These are phyloP conservation scores for Bretschneidera sinensis DNA, from an alignment of 345 rosid species.

Conservation along the genomic window DNA sequence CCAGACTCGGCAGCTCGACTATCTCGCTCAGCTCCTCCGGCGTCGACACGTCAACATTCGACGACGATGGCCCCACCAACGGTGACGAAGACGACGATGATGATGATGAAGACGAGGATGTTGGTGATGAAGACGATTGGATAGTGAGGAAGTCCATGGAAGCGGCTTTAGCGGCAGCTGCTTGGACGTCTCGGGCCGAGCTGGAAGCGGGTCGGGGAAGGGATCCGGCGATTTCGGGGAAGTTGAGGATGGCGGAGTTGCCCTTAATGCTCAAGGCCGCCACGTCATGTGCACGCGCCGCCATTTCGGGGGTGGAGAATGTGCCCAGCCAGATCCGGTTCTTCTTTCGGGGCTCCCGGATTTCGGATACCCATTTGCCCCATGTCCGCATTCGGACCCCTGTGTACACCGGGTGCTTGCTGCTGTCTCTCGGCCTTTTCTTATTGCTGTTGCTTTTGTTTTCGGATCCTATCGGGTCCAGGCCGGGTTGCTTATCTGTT, in stretches of 20 bases:
- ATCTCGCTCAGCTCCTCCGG: conserved; percentile 78
- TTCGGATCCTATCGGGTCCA: not conserved
- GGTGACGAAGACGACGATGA: too few relatives aligned
- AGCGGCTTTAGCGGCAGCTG: conserved; percentile 90
- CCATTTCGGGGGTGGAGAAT: conserved; percentile 86
- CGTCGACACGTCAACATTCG: conserved; percentile 37
- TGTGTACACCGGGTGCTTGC: conserved; percentile 57
- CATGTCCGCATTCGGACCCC: conserved; percentile 92
- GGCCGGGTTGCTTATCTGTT: not conserved
- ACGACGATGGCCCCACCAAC: conserved; percentile 17
- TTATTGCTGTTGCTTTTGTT: conserved; percentile 10
- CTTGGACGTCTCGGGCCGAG: conserved; percentile 85
- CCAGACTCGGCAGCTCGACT: conserved; percentile 74
- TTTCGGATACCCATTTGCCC: conserved; percentile 99
- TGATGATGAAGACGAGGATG: conserved; percentile 14
- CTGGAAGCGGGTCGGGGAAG: conserved; percentile 76
- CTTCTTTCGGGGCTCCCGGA: conserved; percentile 92
- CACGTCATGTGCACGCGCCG: conserved; percentile 99
- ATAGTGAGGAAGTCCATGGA: conserved; percentile 38
- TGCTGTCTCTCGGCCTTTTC: conserved; percentile 31
- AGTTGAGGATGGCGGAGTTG: conserved; percentile 69
- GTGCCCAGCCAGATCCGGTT: conserved; percentile 97
- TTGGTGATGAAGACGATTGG: conserved; percentile 2
- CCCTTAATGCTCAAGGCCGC: conserved; percentile 90
- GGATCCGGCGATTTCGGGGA: conserved; percentile 65